Evolutionary conservation across 805 yeast genomes (phyloP), one percentile per base, ranked within the genome.

Genomic region (Candida insectalens): DNA sequence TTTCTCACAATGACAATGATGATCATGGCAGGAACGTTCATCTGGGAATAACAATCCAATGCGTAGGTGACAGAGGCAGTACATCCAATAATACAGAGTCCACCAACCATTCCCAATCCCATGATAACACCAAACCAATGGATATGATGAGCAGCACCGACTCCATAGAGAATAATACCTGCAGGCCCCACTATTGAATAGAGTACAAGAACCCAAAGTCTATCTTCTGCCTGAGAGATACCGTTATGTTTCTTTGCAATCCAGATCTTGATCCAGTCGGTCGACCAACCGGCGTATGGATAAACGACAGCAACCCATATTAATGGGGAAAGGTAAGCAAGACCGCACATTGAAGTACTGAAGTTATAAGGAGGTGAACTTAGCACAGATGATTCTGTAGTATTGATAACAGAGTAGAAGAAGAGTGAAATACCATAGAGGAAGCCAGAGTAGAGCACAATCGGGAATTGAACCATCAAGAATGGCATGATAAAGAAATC

Each of bases 81-180:
- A 33, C 73, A 60, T 7, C 77, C 77, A 33, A 74, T 69, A 36
- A 71, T 54, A 40, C 71, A 63, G 27, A 64, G 51, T 5, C 80
- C 77, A 10, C 74, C 77, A 25, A 73, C 55, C 29, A 72, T 47
- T 2, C 78, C 82, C 42, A 71, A 59, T 1, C 78, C 79, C 33
- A 65, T 59, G 26, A 69, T 64, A 3, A 69, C 58, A 3, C 72
- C 70, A 33, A 71, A 59, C 80, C 83, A 77, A 33, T 67, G 69
- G 19, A 67, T 55, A 4, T 59, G 63, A 32, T 67, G 63, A 32
- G 66, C 65, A 0, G 82, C 77, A 8, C 81, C 82, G 27, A 75
- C 66, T 29, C 83, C 83, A 66, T 77, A 74, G 10, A 78, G 57
- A 39, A 74, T 63, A 36, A 73, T 55, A 0, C 80, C 73, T 1